phyloP scores from a whole-genome alignment of 768 basidiomycete species.

The Tephrocybe sp. region DNA sequence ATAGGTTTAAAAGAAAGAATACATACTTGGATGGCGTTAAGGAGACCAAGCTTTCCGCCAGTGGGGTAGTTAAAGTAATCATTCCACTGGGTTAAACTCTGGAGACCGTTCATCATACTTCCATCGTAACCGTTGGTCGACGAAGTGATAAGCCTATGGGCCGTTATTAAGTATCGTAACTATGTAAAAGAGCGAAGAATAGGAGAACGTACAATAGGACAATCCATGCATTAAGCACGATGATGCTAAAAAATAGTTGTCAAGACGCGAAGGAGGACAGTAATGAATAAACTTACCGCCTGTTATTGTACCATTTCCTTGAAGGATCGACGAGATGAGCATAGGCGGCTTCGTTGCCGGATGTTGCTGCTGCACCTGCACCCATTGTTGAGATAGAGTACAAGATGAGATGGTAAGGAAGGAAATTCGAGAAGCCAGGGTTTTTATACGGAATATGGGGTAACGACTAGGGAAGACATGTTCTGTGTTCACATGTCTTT shows the following conservation, averaged over 20 bases:
- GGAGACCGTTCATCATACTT: constrained; percentile 80
- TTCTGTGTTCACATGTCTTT: constrained; percentile 25
- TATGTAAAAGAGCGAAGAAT: too few species aligned
- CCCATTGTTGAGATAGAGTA: constrained; percentile 46
- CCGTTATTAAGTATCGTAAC: too few species aligned
- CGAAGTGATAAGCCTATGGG: constrained; percentile 77
- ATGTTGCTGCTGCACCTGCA: constrained; percentile 45
- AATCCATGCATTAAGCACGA: constrained; percentile 69
- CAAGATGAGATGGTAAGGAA: constrained; percentile 29
- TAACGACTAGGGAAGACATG: constrained; percentile 20
- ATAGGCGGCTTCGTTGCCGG: constrained; percentile 36
- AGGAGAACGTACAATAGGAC: too few species aligned
- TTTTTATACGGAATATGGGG: constrained; percentile 30
- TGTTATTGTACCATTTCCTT: constrained; percentile 79
- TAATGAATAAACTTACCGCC: constrained; percentile 38
- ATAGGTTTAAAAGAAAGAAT: not conserved
- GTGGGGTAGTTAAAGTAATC: constrained; percentile 57
- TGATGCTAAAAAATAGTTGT: constrained; percentile 39
- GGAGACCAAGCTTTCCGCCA: constrained; percentile 59
- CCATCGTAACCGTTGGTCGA: constrained; percentile 78
- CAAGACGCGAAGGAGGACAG: not conserved
- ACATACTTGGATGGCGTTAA: constrained; percentile 73
- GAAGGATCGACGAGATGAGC: constrained; percentile 61
- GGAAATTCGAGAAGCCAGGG: constrained; percentile 21
- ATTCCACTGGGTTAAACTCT: constrained; percentile 65